Evolutionary conservation across 306 rosid species (phyloP).

Genomic region (Morella rubra): DNA sequence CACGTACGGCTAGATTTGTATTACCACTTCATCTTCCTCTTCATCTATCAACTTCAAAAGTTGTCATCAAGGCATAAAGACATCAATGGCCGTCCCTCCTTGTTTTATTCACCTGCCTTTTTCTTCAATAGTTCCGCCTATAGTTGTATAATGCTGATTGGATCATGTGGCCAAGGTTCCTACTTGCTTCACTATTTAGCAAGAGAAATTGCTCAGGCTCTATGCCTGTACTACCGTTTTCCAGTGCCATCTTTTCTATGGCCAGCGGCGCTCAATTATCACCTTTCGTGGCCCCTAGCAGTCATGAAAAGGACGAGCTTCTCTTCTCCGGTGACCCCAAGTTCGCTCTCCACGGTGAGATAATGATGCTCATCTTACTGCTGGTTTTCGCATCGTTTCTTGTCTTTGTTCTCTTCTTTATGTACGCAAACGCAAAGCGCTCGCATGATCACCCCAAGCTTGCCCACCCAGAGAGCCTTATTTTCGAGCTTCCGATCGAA

Average conservation of each 20-base stretch:
- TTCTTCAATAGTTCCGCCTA: not conserved
- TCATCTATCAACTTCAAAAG: not conserved
- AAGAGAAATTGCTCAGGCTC: not conserved
- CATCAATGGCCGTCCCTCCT: not conserved
- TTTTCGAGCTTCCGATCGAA: too few species aligned
- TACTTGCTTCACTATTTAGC: not conserved
- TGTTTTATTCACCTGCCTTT: not conserved
- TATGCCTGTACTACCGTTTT: not conserved
- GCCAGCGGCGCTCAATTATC: constrained; percentile 14
- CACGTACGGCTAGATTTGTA: too few species aligned
- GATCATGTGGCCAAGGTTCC: not conserved
- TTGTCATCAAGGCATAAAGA: not conserved
- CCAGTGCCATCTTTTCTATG: constrained; percentile 11
- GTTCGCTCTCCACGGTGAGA: constrained; percentile 42
- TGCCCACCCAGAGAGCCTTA: not conserved
- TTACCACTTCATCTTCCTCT: not conserved
- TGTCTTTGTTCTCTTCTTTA: constrained; percentile 13
- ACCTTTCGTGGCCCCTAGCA: constrained; percentile 30
- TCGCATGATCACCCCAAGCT: constrained; percentile 1
- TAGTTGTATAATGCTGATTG: not conserved
- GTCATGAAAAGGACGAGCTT: constrained; percentile 10
- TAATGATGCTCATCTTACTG: constrained; percentile 39
- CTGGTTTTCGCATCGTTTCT: constrained; percentile 32
- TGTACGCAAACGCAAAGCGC: constrained; percentile 24
- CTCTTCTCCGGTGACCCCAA: constrained; percentile 32